Conservation (phyloP, 1,284 basidiomycete genomes). For the Malassezia yamatoensis region DNA sequence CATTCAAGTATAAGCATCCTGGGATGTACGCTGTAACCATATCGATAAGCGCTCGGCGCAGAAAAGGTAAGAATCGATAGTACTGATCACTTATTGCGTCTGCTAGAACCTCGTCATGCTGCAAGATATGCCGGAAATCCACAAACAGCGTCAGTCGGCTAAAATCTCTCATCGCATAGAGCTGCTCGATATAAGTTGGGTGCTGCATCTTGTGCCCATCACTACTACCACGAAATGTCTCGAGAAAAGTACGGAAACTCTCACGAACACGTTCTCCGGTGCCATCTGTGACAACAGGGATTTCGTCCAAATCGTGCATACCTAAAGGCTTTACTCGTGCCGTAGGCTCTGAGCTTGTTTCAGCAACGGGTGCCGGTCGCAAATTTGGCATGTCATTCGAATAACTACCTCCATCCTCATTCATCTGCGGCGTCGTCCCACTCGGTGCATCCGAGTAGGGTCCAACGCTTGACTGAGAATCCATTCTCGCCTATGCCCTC, state of each 20-base stretch:
- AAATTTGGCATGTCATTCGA: background rate
- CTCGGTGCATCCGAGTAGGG: slow-evolving; percentile 6
- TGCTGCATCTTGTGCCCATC: slow-evolving; percentile 22
- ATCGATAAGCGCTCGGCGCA: slow-evolving; percentile 78
- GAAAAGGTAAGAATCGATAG: slow-evolving; percentile 88
- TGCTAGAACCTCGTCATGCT: slow-evolving; percentile 80
- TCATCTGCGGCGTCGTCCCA: slow-evolving; percentile 5
- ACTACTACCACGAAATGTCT: slow-evolving; percentile 54
- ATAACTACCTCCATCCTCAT: slow-evolving; percentile 7
- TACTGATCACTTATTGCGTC: slow-evolving; percentile 87
- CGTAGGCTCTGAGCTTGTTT: slow-evolving; percentile 14
- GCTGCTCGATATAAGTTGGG: slow-evolving; percentile 74
- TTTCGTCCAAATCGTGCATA: slow-evolving; percentile 50
- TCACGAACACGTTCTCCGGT: slow-evolving; percentile 86
- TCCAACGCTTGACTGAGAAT: slow-evolving; percentile 9
- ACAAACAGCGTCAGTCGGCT: slow-evolving; percentile 90
- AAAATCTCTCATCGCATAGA: slow-evolving; percentile 83
- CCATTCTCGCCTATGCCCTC: background rate
- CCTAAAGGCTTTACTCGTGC: slow-evolving; percentile 23
- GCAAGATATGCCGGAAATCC: slow-evolving; percentile 81
- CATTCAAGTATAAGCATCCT: slow-evolving; percentile 82
- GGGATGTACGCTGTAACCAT: slow-evolving; percentile 79
- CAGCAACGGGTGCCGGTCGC: background rate
- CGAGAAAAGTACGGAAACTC: slow-evolving; percentile 78
- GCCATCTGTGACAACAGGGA: slow-evolving; percentile 76